These are phyloP conservation scores for Voacanga thouarsii DNA, from an alignment of 257 asterid species.

Conservation along the genomic window DNA sequence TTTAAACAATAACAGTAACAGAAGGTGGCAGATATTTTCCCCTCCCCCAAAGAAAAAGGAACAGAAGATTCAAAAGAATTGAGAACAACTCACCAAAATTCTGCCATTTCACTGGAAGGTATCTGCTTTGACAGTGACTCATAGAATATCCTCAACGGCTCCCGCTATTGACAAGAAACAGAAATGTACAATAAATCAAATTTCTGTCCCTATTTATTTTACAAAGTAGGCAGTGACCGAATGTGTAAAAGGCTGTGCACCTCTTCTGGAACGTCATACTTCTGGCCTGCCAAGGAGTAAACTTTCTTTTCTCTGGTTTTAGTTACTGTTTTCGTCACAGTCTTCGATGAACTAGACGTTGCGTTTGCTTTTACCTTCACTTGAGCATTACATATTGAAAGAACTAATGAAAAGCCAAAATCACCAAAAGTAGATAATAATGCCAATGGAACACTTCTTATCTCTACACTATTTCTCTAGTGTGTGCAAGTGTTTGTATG, in stretches of 20 bases:
- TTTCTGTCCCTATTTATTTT: slow-evolving; percentile 11
- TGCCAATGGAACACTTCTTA: neutral
- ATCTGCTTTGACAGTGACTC: slow-evolving; percentile 83
- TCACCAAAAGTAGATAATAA: neutral
- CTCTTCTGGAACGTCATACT: slow-evolving; percentile 90
- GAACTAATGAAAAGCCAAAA: slow-evolving; percentile 21
- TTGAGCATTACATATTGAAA: slow-evolving; percentile 35
- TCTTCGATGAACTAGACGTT: slow-evolving; percentile 50
- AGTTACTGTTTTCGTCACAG: slow-evolving; percentile 42
- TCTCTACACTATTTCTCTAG: neutral
- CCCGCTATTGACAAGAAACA: slow-evolving; percentile 53
- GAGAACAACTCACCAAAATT: slow-evolving; percentile 64
- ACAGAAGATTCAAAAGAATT: neutral
- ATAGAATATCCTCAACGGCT: slow-evolving; percentile 81
- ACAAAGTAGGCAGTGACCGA: neutral
- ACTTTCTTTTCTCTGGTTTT: slow-evolving; percentile 76
- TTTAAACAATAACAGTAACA: neutral
- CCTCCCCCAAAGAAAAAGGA: neutral
- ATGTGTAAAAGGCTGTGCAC: slow-evolving; percentile 31
- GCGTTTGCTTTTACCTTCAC: slow-evolving; percentile 59
- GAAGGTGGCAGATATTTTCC: neutral
- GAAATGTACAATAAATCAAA: slow-evolving; percentile 12
- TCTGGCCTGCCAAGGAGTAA: slow-evolving; percentile 84
- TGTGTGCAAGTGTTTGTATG: neutral
- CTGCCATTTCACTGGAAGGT: slow-evolving; percentile 97